Percentiles rank a stretch among this genome's conserved stretches.
Conservation (phyloP, 2,329 filamentous ascomycete species). For the Neoarthrinium moseri region DNA sequence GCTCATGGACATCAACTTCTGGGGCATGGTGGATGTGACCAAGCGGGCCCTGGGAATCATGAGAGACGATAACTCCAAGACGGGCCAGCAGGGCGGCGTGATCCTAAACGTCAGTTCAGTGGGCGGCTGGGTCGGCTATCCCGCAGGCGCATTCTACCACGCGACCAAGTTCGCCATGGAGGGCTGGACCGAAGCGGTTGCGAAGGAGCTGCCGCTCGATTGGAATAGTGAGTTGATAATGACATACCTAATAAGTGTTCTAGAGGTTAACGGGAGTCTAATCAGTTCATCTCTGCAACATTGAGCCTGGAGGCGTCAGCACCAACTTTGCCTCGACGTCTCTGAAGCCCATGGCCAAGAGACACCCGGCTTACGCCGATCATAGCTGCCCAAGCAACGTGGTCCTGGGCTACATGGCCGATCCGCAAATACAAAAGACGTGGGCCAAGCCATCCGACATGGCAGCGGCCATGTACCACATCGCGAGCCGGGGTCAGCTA, state of each 20-base stretch:
- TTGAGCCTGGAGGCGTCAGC: slow-evolving; percentile 40
- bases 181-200: slow-evolving; percentile 17
- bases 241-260: neutral
- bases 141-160: slow-evolving; percentile 19
- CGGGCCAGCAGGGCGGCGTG: slow-evolving; percentile 41
- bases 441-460: slow-evolving; percentile 33
- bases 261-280: neutral
- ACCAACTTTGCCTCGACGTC: slow-evolving; percentile 31
- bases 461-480: slow-evolving; percentile 32
- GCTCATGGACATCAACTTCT: slow-evolving; percentile 43
- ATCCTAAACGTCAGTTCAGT: slow-evolving; percentile 57
- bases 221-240: slow-evolving; percentile 20
- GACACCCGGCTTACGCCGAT: slow-evolving; percentile 38
- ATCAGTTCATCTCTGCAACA: slow-evolving; percentile 36
- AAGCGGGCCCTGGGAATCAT: slow-evolving; percentile 35
- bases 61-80: slow-evolving; percentile 30
- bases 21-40: slow-evolving; percentile 37
- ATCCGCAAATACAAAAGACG: slow-evolving; percentile 19
- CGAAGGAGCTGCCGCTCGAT: slow-evolving; percentile 16
- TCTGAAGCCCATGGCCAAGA: slow-evolving; percentile 28
- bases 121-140: slow-evolving; percentile 36
- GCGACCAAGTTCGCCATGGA: slow-evolving; percentile 21
- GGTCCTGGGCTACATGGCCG: slow-evolving; percentile 26
- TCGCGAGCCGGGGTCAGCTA: slow-evolving; percentile 30
- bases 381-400: slow-evolving; percentile 22